These are phyloP conservation scores for Aspergillus homomorphus DNA, from an alignment of 495 filamentous ascomycete species.

Conservation along the genomic window DNA sequence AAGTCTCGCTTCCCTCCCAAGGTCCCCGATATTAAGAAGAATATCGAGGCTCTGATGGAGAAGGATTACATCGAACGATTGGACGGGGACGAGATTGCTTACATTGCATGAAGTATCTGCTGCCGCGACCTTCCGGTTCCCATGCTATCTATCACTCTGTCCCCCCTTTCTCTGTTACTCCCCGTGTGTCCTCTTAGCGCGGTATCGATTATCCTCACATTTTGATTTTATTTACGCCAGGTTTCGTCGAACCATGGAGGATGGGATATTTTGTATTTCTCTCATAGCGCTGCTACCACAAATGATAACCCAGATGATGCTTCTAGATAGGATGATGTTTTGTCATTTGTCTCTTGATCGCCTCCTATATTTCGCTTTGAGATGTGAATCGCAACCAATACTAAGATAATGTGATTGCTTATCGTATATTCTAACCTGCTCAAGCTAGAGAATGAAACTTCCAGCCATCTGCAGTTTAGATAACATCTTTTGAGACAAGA, in stretches of 20 bases:
- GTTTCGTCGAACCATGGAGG: constrained; percentile 6
- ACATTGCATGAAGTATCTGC: constrained; percentile 62
- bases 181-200: constrained; percentile 2
- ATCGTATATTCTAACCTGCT: not conserved
- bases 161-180: not conserved
- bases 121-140: not conserved
- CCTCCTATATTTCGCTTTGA: not conserved
- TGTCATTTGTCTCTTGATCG: not conserved
- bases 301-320: constrained; percentile 30
- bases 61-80: constrained; percentile 98
- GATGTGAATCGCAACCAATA: not conserved
- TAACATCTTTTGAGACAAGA: not conserved
- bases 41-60: constrained; percentile 97
- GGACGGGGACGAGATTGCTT: constrained; percentile 90
- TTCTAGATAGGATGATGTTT: constrained; percentile 12
- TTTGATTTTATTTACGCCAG: not conserved
- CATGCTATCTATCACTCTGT: not conserved
- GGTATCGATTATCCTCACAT: not conserved
- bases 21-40: constrained; percentile 96
- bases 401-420: not conserved
- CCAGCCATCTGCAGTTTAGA: not conserved
- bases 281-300: constrained; percentile 39
- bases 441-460: not conserved
- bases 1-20: constrained; percentile 91
- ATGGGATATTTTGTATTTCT: constrained; percentile 17